Evolutionary conservation across 164 flowering plant species (phyloP).

Genomic region (Magnolia officinalis): DNA sequence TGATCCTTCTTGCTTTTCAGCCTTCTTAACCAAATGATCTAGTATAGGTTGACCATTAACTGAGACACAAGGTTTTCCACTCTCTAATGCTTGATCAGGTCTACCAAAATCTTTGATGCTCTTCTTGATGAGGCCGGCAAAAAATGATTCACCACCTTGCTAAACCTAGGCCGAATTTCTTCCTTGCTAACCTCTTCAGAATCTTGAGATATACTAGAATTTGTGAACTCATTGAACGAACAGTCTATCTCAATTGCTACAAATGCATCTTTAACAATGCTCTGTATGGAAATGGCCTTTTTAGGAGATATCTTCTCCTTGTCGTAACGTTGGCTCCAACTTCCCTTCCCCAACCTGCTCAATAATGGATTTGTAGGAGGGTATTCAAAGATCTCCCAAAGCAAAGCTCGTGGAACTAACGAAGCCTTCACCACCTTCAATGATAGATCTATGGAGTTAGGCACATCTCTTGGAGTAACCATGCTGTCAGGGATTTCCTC

Average conservation of each 20-base stretch:
- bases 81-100: conserved; percentile 29
- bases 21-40: conserved; percentile 70
- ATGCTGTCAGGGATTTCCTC: conserved; percentile 32
- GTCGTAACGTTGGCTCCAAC: conserved; percentile 29
- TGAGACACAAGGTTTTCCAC: conserved; percentile 37
- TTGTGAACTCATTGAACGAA: conserved; percentile 33
- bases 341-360: conserved; percentile 25
- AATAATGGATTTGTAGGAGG: conserved; percentile 22
- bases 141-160: conserved; percentile 37
- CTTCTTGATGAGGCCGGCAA: conserved; percentile 38
- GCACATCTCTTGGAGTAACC: conserved; percentile 12
- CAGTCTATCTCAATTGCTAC: conserved; percentile 46
- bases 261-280: conserved; percentile 32
- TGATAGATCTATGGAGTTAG: conserved; percentile 18
- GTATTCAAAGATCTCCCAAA: conserved; percentile 30
- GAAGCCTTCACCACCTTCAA: conserved; percentile 16
- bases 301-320: conserved; percentile 27
- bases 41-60: conserved; percentile 71
- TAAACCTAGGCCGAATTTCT: conserved; percentile 25
- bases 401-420: conserved; percentile 32
- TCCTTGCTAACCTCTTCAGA: conserved; percentile 31
- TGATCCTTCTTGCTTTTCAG: conserved; percentile 83
- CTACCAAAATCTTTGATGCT: conserved; percentile 40
- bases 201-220: conserved; percentile 35
- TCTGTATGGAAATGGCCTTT: conserved; percentile 26